These are phyloP conservation scores for Gossypium thurberi DNA, from an alignment of 345 rosid genomes.

Conservation along the genomic window DNA sequence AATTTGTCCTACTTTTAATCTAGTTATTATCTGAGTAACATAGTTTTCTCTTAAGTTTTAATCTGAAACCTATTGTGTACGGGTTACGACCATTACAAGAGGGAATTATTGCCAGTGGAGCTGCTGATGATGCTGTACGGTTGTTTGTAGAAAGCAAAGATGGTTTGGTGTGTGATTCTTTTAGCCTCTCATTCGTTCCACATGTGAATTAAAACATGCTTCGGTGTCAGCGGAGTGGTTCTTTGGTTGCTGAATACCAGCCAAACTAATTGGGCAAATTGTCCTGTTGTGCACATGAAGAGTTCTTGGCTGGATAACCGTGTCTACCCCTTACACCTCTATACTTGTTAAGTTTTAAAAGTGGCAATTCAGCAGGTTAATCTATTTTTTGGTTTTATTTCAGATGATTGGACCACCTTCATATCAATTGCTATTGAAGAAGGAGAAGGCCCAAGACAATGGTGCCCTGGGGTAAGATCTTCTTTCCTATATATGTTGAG, in stretches of 20 bases:
- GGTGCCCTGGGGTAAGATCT: slow-evolving; percentile 71
- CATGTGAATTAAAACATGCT: neutral
- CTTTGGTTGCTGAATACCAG: neutral
- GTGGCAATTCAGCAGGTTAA: slow-evolving; percentile 1
- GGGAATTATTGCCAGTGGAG: slow-evolving; percentile 81
- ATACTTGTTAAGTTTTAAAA: neutral
- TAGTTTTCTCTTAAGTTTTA: slow-evolving; percentile 3
- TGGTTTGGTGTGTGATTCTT: slow-evolving; percentile 35
- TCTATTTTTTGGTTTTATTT: slow-evolving; percentile 10
- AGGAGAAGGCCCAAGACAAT: slow-evolving; percentile 84
- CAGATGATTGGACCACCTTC: slow-evolving; percentile 62
- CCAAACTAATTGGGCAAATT: neutral
- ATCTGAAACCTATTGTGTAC: slow-evolving; percentile 5
- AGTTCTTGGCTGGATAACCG: neutral
- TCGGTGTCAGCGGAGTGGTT: neutral
- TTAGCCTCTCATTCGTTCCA: neutral
- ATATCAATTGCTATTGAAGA: slow-evolving; percentile 54
- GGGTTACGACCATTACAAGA: slow-evolving; percentile 32
- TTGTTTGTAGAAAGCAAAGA: slow-evolving; percentile 64
- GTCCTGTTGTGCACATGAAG: neutral
- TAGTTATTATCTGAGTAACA: neutral
- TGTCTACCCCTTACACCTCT: neutral
- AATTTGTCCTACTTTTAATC: neutral
- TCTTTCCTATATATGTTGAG: neutral
- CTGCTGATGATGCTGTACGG: slow-evolving; percentile 82